Percentiles rank a stretch among this genome's conserved stretches.
These are phyloP conservation scores for Podospora fimiseda DNA, from an alignment of 495 filamentous ascomycete species.

Conservation along the genomic window DNA sequence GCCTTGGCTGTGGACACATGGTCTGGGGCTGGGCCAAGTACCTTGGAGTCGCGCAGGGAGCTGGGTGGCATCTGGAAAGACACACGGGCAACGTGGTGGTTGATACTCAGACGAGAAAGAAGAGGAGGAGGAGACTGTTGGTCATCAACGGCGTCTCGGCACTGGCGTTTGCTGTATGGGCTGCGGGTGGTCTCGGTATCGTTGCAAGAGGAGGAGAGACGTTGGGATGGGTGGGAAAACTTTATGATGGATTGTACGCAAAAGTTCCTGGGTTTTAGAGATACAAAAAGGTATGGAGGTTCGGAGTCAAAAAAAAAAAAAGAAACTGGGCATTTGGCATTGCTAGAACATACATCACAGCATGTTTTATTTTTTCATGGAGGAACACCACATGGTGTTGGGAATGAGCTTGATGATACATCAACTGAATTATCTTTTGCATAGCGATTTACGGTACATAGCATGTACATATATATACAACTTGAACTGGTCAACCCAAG, in stretches of 20 bases:
- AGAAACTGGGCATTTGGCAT: not conserved
- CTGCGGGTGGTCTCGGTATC: slow-evolving; percentile 71
- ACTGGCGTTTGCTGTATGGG: slow-evolving; percentile 59
- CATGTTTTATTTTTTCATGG: not conserved
- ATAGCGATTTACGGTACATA: slow-evolving; percentile 1
- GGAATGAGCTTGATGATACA: slow-evolving; percentile 3
- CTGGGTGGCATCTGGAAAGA: slow-evolving; percentile 23
- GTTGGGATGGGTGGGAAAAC: slow-evolving; percentile 68
- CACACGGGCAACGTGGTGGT: slow-evolving; percentile 24
- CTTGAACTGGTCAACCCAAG: slow-evolving; percentile 3
- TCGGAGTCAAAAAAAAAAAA: not conserved
- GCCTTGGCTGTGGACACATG: slow-evolving; percentile 67
- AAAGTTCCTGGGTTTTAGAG: slow-evolving; percentile 29
- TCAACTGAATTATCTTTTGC: slow-evolving; percentile 7
- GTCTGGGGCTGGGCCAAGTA: slow-evolving; percentile 77
- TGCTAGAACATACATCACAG: slow-evolving; percentile 6
- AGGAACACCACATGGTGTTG: not conserved
- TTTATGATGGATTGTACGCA: slow-evolving; percentile 59
- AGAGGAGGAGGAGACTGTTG: slow-evolving; percentile 58
- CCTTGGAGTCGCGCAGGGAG: slow-evolving; percentile 49
- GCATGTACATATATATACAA: slow-evolving; percentile 1
- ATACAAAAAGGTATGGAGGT: not conserved
- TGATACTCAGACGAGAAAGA: slow-evolving; percentile 37
- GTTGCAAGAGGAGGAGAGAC: slow-evolving; percentile 65
- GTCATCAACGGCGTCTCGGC: slow-evolving; percentile 57